Conservation (phyloP, 2,329 filamentous ascomycete species). For the Aspergillus clavatus region DNA sequence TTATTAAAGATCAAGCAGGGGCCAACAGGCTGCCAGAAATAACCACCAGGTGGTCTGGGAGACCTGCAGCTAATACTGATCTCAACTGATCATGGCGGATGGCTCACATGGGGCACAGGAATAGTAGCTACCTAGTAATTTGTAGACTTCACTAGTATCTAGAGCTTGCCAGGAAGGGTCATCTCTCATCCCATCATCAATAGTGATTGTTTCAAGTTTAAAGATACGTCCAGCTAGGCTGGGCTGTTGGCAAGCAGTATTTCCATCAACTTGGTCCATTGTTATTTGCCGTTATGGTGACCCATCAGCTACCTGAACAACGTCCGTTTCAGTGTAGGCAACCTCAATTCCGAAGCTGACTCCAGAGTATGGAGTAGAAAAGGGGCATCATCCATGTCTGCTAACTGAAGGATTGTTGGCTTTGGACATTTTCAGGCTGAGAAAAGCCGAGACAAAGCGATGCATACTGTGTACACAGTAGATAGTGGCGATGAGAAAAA, state of each 20-base stretch:
- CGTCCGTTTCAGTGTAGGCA: neutral
- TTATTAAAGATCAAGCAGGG: neutral
- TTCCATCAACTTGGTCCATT: neutral
- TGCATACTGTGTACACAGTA: no score
- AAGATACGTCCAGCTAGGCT: neutral
- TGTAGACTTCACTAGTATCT: no score
- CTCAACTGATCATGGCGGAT: neutral
- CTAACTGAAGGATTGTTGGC: neutral
- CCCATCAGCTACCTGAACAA: neutral
- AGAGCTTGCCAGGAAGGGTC: no score
- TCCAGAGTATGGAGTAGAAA: no score
- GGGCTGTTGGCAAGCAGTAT: neutral
- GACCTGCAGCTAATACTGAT: neutral
- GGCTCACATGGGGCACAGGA: neutral
- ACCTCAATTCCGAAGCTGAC: neutral
- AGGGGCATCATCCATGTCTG: neutral
- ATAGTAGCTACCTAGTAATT: neutral
- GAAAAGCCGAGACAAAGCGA: no score
- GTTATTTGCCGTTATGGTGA: neutral
- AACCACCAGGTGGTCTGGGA: neutral
- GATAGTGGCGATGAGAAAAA: no score
- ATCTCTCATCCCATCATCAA: no score
- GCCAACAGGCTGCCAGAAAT: constrained; percentile 3
- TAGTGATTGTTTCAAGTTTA: no score
- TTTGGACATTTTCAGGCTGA: neutral